Conservation (phyloP, 2,329 filamentous ascomycete genomes). For the Xylaria sp. region DNA sequence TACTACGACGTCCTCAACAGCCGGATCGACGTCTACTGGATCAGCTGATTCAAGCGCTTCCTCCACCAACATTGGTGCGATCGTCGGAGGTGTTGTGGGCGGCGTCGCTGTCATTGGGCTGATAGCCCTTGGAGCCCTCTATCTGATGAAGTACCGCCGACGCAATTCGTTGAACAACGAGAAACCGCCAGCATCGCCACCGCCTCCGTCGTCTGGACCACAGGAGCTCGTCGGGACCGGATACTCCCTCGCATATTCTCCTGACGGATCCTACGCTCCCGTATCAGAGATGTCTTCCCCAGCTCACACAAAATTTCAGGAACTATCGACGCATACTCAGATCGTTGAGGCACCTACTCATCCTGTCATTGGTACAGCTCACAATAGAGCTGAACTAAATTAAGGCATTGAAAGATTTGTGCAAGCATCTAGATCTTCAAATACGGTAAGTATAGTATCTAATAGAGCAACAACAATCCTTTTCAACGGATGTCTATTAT, state of each 20-base stretch:
- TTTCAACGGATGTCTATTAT: too few species aligned
- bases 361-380: slow-evolving; percentile 11
- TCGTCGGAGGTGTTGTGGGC: slow-evolving; percentile 22
- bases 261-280: neutral
- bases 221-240: slow-evolving; percentile 13
- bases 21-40: neutral
- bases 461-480: too few species aligned
- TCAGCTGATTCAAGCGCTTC: slow-evolving; percentile 4
- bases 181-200: slow-evolving; percentile 1
- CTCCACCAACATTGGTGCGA: slow-evolving; percentile 12
- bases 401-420: neutral
- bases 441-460: too few species aligned
- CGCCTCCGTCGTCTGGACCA: slow-evolving; percentile 5
- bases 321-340: slow-evolving; percentile 1
- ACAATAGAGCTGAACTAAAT: slow-evolving; percentile 22
- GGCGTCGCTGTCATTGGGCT: slow-evolving; percentile 19
- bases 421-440: too few species aligned
- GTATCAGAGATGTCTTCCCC: neutral
- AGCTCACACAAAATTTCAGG: slow-evolving; percentile 5
- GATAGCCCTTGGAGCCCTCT: slow-evolving; percentile 13
- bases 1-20: slow-evolving; percentile 2
- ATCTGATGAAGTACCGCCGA: slow-evolving; percentile 11
- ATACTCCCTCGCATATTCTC: slow-evolving; percentile 1
- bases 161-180: neutral
- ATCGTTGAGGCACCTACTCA: slow-evolving; percentile 14